Evolutionary conservation across 768 basidiomycete genomes (phyloP), one percentile per base, ranked within the genome.

Genomic region (Hericium coralloides): DNA sequence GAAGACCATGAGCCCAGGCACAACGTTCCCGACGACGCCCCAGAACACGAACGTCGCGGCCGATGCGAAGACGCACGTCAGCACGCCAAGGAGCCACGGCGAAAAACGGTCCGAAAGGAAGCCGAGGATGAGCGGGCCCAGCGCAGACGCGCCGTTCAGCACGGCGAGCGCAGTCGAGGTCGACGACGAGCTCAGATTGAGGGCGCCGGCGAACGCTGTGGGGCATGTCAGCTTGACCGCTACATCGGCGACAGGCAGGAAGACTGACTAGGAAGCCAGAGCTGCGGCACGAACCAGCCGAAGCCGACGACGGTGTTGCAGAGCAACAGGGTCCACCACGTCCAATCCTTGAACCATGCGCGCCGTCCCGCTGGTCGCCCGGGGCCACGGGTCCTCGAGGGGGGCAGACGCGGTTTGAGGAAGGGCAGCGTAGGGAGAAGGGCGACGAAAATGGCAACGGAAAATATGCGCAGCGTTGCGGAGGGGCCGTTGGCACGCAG

Each of bases 11-110:
- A 4, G 43, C 43, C 43, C 43, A n/a, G 43, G n/a, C 9, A 20
- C n/a, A 17, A 67, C 55, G 26, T 58, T 59, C 22, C 67, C 64
- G 1, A 66, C 37, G 3, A 67, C 56, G 23, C 71, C 70, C 71
- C 69, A 72, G 14, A 71, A 53, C 15, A 70, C 58, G 60, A 71
- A 70, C 0, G 68, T 67, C 37, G 59, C 58, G 17, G 69, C 39
- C 31, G 66, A 69, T 4, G 65, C 63, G 10, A 55, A 48, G 14
- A 59, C 17, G 4, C 67, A 59, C 12, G 63, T 65, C 26, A 52
- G n/a, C 59, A 66, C 20, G 47, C 66, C 63, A 53, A 63, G 49
- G 15, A 45, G 37, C 65, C 63, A 64, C 15, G 66, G 58, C 26
- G 61, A 55, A 39, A 65, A 59, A 12, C 39, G 53, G 53, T 66